phyloP scores from a whole-genome alignment of 345 rosid species.

The Erodium maritimum region DNA sequence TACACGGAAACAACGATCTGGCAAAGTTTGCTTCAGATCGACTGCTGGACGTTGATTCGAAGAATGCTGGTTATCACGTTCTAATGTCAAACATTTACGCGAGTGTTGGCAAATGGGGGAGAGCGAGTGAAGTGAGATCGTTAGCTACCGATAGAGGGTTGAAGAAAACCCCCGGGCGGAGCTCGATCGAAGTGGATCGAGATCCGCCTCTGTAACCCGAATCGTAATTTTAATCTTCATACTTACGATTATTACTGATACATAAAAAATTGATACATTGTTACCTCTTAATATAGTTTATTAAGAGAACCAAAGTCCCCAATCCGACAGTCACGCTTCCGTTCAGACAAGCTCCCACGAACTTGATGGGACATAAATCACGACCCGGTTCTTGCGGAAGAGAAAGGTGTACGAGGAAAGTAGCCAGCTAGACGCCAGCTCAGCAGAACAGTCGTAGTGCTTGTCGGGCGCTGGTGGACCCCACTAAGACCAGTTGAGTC shows the following conservation, averaged over 20 bases:
- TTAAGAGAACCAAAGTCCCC: too few species aligned
- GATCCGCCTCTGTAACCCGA: too few species aligned
- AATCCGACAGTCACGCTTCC: too few species aligned
- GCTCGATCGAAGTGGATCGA: constrained; percentile 46
- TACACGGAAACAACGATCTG: constrained; percentile 33
- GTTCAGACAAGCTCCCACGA: too few species aligned
- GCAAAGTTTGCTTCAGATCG: constrained; percentile 27
- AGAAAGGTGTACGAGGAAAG: too few species aligned
- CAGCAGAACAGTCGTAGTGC: not conserved
- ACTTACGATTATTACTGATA: too few species aligned
- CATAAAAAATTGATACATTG: too few species aligned
- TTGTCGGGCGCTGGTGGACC: not conserved
- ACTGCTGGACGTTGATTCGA: constrained; percentile 25
- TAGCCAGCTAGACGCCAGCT: not conserved
- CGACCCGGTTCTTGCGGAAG: too few species aligned
- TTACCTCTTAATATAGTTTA: too few species aligned
- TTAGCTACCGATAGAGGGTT: constrained; percentile 46
- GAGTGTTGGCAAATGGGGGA: constrained; percentile 52
- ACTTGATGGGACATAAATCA: too few species aligned
- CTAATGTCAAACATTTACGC: constrained; percentile 43
- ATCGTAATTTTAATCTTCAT: too few species aligned
- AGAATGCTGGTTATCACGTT: constrained; percentile 27
- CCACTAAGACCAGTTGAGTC: not conserved
- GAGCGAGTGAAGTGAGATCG: constrained; percentile 43
- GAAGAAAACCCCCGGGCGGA: constrained; percentile 54